These are phyloP conservation scores for Thinopyrum elongatum DNA, from an alignment of 176 grass and related monocot genomes.

Conservation along the genomic window DNA sequence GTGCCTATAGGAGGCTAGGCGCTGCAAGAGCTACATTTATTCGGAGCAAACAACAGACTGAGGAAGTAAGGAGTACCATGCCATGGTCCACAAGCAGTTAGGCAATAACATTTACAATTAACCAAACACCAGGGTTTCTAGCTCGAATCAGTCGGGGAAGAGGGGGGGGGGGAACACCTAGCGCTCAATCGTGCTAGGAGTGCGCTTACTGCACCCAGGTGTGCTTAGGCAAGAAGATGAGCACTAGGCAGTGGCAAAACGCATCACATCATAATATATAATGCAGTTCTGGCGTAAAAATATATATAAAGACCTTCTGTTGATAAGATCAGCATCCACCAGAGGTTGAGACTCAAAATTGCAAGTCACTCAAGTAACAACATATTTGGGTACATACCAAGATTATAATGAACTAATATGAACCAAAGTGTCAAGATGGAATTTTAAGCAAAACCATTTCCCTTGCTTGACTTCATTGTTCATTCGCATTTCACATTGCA, in stretches of 20 bases:
- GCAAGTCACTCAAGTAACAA: neutral
- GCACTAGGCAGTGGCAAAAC: too few species aligned
- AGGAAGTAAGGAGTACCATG: neutral
- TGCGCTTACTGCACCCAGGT: too few species aligned
- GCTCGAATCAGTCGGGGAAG: neutral
- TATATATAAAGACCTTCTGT: neutral
- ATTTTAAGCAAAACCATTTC: neutral
- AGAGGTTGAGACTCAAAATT: neutral
- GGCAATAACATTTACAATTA: neutral
- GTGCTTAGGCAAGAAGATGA: too few species aligned
- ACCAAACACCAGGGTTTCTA: neutral
- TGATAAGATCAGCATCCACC: neutral
- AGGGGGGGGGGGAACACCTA: too few species aligned
- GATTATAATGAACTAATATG: neutral
- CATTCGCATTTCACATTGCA: neutral
- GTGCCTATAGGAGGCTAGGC: neutral
- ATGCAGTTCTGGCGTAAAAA: neutral
- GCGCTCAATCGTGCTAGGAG: too few species aligned
- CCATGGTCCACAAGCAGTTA: neutral
- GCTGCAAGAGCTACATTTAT: neutral
- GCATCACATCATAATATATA: neutral
- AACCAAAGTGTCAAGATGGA: constrained; percentile 1
- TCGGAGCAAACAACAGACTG: neutral
- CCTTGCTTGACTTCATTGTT: neutral
- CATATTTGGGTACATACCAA: neutral